A percentile compares a stretch with the other conserved stretches of the same genome.
These are phyloP conservation scores for Tylopilus sp. DNA, from an alignment of 768 basidiomycete species.

Conservation along the genomic window DNA sequence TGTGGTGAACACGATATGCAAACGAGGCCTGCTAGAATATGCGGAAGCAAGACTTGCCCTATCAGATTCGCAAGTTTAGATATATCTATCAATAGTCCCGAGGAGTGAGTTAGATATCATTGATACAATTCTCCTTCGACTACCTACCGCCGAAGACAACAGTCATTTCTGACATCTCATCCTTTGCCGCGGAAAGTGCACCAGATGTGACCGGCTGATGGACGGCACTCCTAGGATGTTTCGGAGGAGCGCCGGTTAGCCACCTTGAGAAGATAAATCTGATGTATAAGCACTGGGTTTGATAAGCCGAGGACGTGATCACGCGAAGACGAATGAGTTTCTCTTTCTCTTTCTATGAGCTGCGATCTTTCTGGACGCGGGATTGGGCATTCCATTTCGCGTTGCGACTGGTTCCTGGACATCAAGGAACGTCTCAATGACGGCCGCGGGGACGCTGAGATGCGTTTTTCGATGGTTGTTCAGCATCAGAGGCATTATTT, in stretches of 20 bases:
- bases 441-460: slow-evolving; percentile 22
- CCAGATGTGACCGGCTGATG: not conserved
- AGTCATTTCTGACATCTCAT: slow-evolving; percentile 28
- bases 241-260: not conserved
- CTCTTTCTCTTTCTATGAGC: not conserved
- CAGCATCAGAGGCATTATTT: not conserved
- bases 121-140: not conserved
- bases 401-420: not conserved
- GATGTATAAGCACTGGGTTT: not conserved
- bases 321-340: not conserved
- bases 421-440: not conserved
- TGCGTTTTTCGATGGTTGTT: slow-evolving; percentile 5
- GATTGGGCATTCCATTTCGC: not conserved
- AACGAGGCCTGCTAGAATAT: slow-evolving; percentile 30
- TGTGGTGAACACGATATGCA: slow-evolving; percentile 24
- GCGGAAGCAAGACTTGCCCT: slow-evolving; percentile 32
- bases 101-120: slow-evolving; percentile 2
- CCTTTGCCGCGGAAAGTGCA: slow-evolving; percentile 15
- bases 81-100: slow-evolving; percentile 19
- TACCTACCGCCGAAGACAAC: slow-evolving; percentile 29
- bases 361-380: not conserved
- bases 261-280: not conserved
- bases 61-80: slow-evolving; percentile 31
- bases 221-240: not conserved
- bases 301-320: not conserved